A percentile compares a stretch with the other conserved stretches of the same genome.
Evolutionary conservation across 805 yeast genomes (phyloP).

Genomic region (Starmerella apicola): DNA sequence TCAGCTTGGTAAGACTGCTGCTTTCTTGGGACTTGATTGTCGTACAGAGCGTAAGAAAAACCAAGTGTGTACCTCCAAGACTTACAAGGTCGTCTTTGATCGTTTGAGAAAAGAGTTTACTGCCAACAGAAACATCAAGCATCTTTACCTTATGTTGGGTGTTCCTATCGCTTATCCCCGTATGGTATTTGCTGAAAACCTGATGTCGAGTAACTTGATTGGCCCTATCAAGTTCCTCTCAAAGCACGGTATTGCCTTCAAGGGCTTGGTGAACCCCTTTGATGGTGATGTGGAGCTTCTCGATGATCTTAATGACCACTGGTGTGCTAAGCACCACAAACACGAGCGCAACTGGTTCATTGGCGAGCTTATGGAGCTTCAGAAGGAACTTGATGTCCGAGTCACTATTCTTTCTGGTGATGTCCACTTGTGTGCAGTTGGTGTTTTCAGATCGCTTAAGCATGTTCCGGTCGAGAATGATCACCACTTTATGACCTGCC

Average conservation of each 20-base stretch:
- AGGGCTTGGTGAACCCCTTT: constrained; percentile 76
- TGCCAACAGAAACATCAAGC: constrained; percentile 48
- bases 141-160: constrained; percentile 71
- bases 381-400: constrained; percentile 51
- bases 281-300: constrained; percentile 85
- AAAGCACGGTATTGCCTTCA: constrained; percentile 35
- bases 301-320: constrained; percentile 90
- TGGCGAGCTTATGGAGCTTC: constrained; percentile 49
- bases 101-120: constrained; percentile 47
- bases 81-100: constrained; percentile 51
- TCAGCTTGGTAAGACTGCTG: constrained; percentile 61
- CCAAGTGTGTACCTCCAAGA: constrained; percentile 39
- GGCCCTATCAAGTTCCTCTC: constrained; percentile 50
- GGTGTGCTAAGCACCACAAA: constrained; percentile 88
- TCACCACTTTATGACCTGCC: constrained; percentile 65
- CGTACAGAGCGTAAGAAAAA: constrained; percentile 72
- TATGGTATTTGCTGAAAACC: constrained; percentile 74
- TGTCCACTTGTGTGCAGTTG: constrained; percentile 79
- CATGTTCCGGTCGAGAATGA: constrained; percentile 51
- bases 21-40: constrained; percentile 75
- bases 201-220: constrained; percentile 44
- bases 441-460: constrained; percentile 52
- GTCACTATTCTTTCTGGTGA: constrained; percentile 84
- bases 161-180: constrained; percentile 94
- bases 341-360: constrained; percentile 65